Evolutionary conservation across 805 yeast genomes (phyloP), one percentile per base, ranked within the genome.

Genomic region (Candida sanyiensis): DNA sequence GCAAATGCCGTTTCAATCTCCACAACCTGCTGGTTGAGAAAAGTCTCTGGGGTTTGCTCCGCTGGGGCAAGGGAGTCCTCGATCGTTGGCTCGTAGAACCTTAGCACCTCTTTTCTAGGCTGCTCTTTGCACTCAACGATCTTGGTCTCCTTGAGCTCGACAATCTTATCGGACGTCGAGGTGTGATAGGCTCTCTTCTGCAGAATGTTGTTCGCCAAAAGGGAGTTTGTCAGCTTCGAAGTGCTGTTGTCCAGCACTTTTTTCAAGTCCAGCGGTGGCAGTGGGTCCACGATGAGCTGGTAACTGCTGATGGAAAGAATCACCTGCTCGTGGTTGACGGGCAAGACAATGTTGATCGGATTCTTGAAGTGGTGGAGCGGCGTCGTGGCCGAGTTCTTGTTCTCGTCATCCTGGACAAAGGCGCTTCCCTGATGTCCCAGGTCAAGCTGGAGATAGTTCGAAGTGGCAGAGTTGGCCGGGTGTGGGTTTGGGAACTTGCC

Each of bases 391-490:
- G 20, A n/a, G 24, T 32, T 36, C 19, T 35, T 41, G 25, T 38
- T 46, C 20, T 51, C 55, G 27, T 52, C 51, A 34, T 47, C 54
- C 24, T 46, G 45, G 5, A 32, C 40, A 11, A 32, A 10, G 11
- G 37, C 38, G 22, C 39, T 33, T 12, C 28, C 37, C 16, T 38
- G 33, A 5, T 38, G 24, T 4, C 49, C 49, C 23, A 56, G 52
- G 28, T 61, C 64, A 11, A 59, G 51, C 11, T 44, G 49, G 30
- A 54, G 46, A 29, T 49, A 60, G 30, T 58, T 58, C 13, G 60
- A 52, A 20, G 58, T 54, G 2, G 64, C 64, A 12, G 59, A 58
- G 19, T 57, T 54, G 5, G 63, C 64, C 3, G 66, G 66, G 37
- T 63, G 64, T 16, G 66, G 67, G 35, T 46, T 46, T n/a, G 57